A percentile compares a stretch with the other conserved stretches of the same genome.
Conservation (phyloP, 371 early-diverging fungal species). For the Saksenaea oblongispora region DNA sequence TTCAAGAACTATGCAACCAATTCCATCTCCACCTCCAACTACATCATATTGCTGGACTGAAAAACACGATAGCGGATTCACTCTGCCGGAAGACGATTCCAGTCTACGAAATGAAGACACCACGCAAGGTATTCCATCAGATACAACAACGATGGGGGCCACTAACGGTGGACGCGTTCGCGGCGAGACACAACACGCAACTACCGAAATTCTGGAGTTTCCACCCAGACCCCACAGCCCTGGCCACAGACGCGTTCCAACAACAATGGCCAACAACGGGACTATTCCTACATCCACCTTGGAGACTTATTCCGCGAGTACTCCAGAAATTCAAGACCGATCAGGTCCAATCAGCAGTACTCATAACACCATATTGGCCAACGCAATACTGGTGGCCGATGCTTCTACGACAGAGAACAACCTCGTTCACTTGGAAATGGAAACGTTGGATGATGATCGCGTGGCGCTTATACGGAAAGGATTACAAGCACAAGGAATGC, state of each 20-base stretch:
- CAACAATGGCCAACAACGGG: constrained; percentile 20
- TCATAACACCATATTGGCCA: constrained; percentile 29
- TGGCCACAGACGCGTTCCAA: constrained; percentile 26
- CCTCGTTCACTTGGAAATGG: neutral
- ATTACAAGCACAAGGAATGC: constrained; percentile 5
- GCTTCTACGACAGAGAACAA: no score
- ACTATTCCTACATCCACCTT: constrained; percentile 24
- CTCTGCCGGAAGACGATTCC: constrained; percentile 10
- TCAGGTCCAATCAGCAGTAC: constrained; percentile 5
- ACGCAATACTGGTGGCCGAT: constrained; percentile 26
- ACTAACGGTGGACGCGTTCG: constrained; percentile 33
- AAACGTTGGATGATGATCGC: constrained; percentile 12
- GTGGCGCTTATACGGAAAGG: constrained; percentile 19
- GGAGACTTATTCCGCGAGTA: constrained; percentile 26
- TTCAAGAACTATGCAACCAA: constrained; percentile 16
- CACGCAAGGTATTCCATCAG: neutral
- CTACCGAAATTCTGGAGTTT: constrained; percentile 19
- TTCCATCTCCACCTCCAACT: constrained; percentile 3
- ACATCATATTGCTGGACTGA: constrained; percentile 21
- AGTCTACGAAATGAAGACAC: constrained; percentile 13
- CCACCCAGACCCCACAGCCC: constrained; percentile 22
- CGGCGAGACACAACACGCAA: constrained; percentile 17
- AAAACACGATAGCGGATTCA: constrained; percentile 16
- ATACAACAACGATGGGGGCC: constrained; percentile 13
- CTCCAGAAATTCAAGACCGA: constrained; percentile 21